phyloP scores from a whole-genome alignment of 2,329 filamentous ascomycete species.

The Aspergillus carbonarius region DNA sequence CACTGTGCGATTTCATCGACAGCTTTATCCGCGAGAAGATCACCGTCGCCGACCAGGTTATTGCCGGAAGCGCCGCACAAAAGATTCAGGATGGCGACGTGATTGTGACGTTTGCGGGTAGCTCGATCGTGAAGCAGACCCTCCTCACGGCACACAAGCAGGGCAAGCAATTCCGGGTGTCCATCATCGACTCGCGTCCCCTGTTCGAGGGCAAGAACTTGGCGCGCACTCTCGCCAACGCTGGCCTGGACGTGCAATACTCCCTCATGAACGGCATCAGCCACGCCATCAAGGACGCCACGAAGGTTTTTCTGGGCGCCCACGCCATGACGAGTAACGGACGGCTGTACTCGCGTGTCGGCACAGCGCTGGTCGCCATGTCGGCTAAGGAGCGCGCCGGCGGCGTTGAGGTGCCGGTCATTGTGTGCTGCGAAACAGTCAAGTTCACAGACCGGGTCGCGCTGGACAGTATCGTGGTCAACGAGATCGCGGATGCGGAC shows the following conservation, averaged over 20 bases:
- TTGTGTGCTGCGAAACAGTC: conserved; percentile 89
- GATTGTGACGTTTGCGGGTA: conserved; percentile 82
- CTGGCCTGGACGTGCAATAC: conserved; percentile 77
- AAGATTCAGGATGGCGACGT: conserved; percentile 78
- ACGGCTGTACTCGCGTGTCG: conserved; percentile 80
- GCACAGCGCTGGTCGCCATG: conserved; percentile 83
- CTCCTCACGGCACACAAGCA: conserved; percentile 68
- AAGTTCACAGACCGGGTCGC: conserved; percentile 92
- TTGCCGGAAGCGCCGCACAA: conserved; percentile 70
- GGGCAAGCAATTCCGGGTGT: conserved; percentile 77
- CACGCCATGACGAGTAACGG: conserved; percentile 97
- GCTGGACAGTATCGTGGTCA: conserved; percentile 88
- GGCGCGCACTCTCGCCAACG: conserved; percentile 66
- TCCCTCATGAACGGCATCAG: conserved; percentile 75
- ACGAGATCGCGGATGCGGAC: conserved; percentile 81
- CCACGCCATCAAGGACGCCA: conserved; percentile 68
- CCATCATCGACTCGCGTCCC: conserved; percentile 76
- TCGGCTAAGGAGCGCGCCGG: conserved; percentile 64
- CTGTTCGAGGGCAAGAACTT: conserved; percentile 69
- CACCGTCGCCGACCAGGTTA: conserved; percentile 80
- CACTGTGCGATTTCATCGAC: conserved; percentile 78
- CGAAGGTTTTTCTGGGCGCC: conserved; percentile 78
- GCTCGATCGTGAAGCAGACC: conserved; percentile 79
- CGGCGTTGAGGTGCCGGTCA: conserved; percentile 69
- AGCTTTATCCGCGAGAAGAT: conserved; percentile 88